These are phyloP conservation scores for Heliamphora pulchella DNA, from an alignment of 179 eudicot species.

Conservation along the genomic window DNA sequence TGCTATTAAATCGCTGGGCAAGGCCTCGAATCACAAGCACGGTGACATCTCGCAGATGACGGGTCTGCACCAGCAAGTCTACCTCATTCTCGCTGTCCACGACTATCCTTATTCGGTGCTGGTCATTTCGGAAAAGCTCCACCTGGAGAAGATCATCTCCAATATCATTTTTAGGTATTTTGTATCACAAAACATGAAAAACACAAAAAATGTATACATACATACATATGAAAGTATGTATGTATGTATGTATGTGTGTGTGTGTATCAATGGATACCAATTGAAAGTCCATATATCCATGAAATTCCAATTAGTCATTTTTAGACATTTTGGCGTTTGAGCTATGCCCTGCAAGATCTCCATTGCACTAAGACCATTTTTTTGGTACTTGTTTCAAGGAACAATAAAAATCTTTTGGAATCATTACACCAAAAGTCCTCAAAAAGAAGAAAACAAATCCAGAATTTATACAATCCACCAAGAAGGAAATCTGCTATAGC, in stretches of 20 bases:
- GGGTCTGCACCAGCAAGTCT: constrained; percentile 87
- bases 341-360: neutral
- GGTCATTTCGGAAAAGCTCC: constrained; percentile 85
- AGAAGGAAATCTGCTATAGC: too few species aligned
- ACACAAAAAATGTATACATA: neutral
- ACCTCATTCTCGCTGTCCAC: constrained; percentile 79
- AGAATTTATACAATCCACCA: neutral
- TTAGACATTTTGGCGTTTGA: neutral
- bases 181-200: neutral
- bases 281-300: neutral
- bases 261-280: neutral
- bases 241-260: too few species aligned
- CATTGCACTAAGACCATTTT: neutral
- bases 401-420: neutral
- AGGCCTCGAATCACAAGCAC: constrained; percentile 89
- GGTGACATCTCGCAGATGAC: constrained; percentile 78
- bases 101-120: constrained; percentile 76
- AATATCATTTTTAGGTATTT: neutral
- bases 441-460: neutral
- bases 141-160: constrained; percentile 39
- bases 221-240: too few species aligned
- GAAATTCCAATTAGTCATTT: neutral
- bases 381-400: neutral
- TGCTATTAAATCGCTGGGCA: constrained; percentile 87
- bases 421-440: neutral